These are phyloP conservation scores for Globisporangium spinosum DNA, from an alignment of 352 stramenopile genomes.

Conservation along the genomic window DNA sequence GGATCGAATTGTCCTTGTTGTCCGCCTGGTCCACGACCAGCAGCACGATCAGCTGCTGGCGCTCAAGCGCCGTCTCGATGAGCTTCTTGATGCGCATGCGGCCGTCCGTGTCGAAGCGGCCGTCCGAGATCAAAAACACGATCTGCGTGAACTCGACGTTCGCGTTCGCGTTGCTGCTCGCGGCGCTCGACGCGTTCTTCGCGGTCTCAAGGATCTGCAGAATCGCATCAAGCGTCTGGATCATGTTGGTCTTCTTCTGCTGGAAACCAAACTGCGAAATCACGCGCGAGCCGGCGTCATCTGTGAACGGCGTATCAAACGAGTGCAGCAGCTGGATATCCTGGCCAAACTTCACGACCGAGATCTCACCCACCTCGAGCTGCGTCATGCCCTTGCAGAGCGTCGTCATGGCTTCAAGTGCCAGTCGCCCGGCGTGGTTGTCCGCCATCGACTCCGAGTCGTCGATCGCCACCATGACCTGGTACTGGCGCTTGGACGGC, in stretches of 20 bases:
- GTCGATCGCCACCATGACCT: constrained; percentile 99
- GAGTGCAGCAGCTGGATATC: constrained; percentile 95
- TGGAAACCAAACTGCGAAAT: constrained; percentile 96
- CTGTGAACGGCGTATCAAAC: constrained; percentile 96
- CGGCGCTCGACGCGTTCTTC: constrained; percentile 47
- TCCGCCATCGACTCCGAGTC: constrained; percentile 99
- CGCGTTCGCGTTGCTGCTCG: constrained; percentile 39
- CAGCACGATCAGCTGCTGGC: constrained; percentile 97
- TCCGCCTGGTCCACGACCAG: constrained; percentile 94
- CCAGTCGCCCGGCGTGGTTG: constrained; percentile 93
- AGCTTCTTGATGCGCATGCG: constrained; percentile 93
- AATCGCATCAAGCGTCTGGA: constrained; percentile 92
- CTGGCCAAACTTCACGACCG: constrained; percentile 94
- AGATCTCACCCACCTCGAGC: constrained; percentile 95
- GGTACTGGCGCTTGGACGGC: constrained; percentile 97
- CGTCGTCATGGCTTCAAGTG: constrained; percentile 94
- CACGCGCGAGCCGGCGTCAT: constrained; percentile 92
- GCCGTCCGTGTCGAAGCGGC: constrained; percentile 96
- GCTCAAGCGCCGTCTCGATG: constrained; percentile 95
- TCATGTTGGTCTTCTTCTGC: constrained; percentile 96
- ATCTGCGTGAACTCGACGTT: constrained; percentile 93
- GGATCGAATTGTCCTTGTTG: constrained; percentile 89
- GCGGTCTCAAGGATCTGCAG: constrained; percentile 88
- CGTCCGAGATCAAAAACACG: constrained; percentile 99
- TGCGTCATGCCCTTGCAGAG: constrained; percentile 97